Evolutionary conservation across 768 basidiomycete genomes (phyloP), one percentile per base, ranked within the genome.

Genomic region (Suillus hirtellus): DNA sequence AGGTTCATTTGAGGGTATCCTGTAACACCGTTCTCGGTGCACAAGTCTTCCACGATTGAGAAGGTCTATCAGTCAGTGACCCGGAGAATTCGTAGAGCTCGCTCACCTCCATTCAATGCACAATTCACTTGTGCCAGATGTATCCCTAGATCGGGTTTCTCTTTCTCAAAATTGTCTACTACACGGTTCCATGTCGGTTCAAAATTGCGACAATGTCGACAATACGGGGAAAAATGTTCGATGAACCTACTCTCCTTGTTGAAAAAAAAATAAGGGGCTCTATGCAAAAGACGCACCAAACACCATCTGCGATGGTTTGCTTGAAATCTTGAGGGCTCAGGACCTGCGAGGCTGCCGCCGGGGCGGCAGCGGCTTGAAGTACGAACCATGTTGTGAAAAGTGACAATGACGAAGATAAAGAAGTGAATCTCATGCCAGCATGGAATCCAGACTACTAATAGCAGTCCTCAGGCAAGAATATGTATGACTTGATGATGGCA

Each of bases 181-280:
- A 96, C 79, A 55, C 86, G 76, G 49, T 86, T 80, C 94, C 95
- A 97, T 34, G 89, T 93, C 0, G 95, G 89, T 11, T 86, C 87
- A 68, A 97, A 96, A 0, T 77, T 72, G 38, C 82, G 80, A 75
- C 95, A 97, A 71, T 96, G 95, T 4, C 75, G 72, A 69, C 95
- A 97, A 70, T 88, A 89, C 0, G 95, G 95, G 1, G 92, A 95
- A 72, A 86, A 97, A 74, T 92, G 89, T 69, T 96, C 94, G 56
- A 96, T 79, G 63, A 96, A 87, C 87, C 87, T 82, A 65, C 43
- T 35, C 46, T 19, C 15, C 37, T 27, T 44, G 9, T 10, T 52
- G 21, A 56, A 17, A 5, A 50, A 43, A 37, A n/a, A 53, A 47
- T 27, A 14, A 52, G 53, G 49, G 0, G 12, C 3, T 1, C 21